Evolutionary conservation across 225 moss, liverwort and hornwort species (phyloP), one percentile per base, ranked within the genome.

Genomic region (Straminergon stramineum): DNA sequence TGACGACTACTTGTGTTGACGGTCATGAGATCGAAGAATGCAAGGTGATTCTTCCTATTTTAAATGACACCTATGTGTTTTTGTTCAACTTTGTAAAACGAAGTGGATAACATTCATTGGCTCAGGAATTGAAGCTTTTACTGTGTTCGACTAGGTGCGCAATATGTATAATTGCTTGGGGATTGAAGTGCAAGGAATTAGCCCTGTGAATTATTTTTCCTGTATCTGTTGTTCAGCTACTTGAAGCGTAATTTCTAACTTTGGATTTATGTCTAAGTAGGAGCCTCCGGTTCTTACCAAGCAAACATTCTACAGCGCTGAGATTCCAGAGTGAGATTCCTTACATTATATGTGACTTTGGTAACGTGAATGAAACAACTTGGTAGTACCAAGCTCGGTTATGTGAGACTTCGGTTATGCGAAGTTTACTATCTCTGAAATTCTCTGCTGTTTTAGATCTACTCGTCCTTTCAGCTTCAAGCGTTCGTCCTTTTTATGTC

Each of bases 11-110:
- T 81, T 91, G 89, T 85, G 92, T 98, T 86, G 97, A 96, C 81
- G 98, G 98, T 85, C 93, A 96, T 73, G 96, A 97, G 71, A 95
- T 98, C 89, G 98, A 98, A 96, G 98, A 97, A 92, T 96, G 95
- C 69, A 90, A 94, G 96, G 98, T 97, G 86, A 92, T 89, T 58
- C 53, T 53, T 66, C 39, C 69, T 86, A 57, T 66, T 83, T 78
- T 58, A 15, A 66, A 51, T 55, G 74, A 48, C 53, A 60, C 55
- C 17, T 52, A 15, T 53, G 35, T 56, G 27, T 43, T 77, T 62
- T 84, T 48, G 60, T 65, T 83, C 52, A 37, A 43, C 53, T 85
- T 70, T 83, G 78, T 79, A 35, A 19, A 60, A 21, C 10, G 31
- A 81, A 65, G 65, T 32, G 51, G 41, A n/a, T 55, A 83, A 21